Evolutionary conservation across 129 eudicot genomes (phyloP), one percentile per base, ranked within the genome.

Genomic region (Chrysanthemum seticuspe): DNA sequence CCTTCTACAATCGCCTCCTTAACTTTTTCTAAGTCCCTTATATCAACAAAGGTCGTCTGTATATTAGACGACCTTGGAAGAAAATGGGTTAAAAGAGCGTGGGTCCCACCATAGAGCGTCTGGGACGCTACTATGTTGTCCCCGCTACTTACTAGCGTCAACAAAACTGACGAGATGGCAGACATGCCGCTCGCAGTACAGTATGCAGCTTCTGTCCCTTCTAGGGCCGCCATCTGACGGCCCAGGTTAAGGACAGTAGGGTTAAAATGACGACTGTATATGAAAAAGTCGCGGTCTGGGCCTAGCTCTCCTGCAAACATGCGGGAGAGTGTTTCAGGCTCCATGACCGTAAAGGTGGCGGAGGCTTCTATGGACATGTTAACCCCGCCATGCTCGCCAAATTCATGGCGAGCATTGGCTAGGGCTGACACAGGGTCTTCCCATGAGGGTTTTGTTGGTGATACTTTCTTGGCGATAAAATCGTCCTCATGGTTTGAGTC

Each of bases 341-440:
- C 94, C 94, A 87, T 87, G 79, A 87, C 94, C 55, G 89, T 87
- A 84, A 87, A 87, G 13, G 94, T 87, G 74, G 94, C 94, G 73
- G 94, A 87, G 49, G 90, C 94, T 49, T 87, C 94, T 65, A 87
- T 85, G 5, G 94, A 87, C 94, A 87, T 87, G 89, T 87, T 87
- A 18, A 87, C 89, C 9, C 94, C 94, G 11, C 94, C 94, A 67
- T 87, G 94, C 66, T 87, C 94, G 3, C 94, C 90, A 34, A 87
- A 87, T 62, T 87, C 90, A 72, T 87, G 94, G 77, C 90, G 87
- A 1, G 84, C 84, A 63, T 79, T 85, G 64, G 94, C 94, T 9
- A 87, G 15, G 2, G 87, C 85, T 0, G 67, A 75, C 0, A 59
- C 81, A 1, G 90, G 94, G 78, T 87, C 93, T 7, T 78, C 89